phyloP scores from a whole-genome alignment of 129 eudicot genomes.

The Flaveria bidentis region DNA sequence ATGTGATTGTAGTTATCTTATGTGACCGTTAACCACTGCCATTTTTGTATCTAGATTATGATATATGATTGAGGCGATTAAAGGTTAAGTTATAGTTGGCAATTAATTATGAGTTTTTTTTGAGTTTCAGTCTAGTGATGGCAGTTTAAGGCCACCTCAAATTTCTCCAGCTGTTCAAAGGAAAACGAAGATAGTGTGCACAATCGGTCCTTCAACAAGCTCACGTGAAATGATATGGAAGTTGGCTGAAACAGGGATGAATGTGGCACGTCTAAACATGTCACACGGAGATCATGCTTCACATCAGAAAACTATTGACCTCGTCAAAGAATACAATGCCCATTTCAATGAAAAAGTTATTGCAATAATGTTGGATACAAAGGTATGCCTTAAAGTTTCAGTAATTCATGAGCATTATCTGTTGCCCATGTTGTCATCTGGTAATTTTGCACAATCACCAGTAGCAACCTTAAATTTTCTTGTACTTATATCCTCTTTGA shows the following conservation, averaged over 20 bases:
- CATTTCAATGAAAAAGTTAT: conserved; percentile 75
- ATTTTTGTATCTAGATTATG: not conserved
- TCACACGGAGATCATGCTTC: conserved; percentile 98
- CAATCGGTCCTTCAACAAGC: conserved; percentile 94
- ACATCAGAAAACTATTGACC: conserved; percentile 89
- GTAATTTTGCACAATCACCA: not conserved
- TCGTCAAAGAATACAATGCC: conserved; percentile 84
- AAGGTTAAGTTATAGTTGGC: not conserved
- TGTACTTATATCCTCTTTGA: not conserved
- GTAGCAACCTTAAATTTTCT: not conserved
- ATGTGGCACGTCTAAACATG: conserved; percentile 97
- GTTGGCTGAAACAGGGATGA: conserved; percentile 95
- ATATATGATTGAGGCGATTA: not conserved
- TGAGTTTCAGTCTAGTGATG: conserved; percentile 53
- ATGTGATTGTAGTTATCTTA: not conserved
- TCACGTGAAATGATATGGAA: conserved; percentile 97
- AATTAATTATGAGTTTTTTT: conserved; percentile 23
- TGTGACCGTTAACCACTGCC: not conserved
- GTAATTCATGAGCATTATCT: not conserved
- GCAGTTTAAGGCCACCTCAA: conserved; percentile 35
- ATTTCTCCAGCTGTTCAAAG: conserved; percentile 41
- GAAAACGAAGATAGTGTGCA: conserved; percentile 93
- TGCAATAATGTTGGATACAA: conserved; percentile 96
- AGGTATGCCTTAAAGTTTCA: conserved; percentile 45
- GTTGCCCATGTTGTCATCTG: not conserved